phyloP scores from a whole-genome alignment of 208 protist genomes.

The Leptomonas seymouri region DNA sequence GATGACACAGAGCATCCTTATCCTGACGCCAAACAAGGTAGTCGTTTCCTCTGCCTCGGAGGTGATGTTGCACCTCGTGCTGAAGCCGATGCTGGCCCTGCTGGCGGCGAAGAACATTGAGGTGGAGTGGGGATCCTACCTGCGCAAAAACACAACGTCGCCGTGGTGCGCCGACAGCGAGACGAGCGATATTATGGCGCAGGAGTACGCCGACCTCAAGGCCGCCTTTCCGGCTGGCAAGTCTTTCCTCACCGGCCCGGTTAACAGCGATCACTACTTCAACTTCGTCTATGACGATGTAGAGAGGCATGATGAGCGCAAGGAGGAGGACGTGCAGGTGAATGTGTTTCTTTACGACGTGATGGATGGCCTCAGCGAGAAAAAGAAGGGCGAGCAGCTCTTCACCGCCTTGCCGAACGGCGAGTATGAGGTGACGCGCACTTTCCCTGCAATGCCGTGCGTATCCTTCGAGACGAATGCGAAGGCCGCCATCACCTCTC shows the following conservation, averaged over 20 bases:
- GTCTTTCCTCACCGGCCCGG: conserved; percentile 78
- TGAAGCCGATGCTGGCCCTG: conserved; percentile 51
- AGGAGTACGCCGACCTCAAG: conserved; percentile 89
- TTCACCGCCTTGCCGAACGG: conserved; percentile 36
- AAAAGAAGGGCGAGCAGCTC: conserved; percentile 33
- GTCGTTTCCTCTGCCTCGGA: conserved; percentile 51
- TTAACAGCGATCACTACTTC: conserved; percentile 90
- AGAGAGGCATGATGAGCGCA: conserved; percentile 26
- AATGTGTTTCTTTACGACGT: conserved; percentile 82
- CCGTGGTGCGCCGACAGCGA: conserved; percentile 60
- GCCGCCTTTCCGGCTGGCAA: conserved; percentile 72
- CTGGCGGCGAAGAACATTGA: conserved; percentile 29
- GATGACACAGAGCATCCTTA: conserved; percentile 52
- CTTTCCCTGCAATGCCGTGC: conserved; percentile 42
- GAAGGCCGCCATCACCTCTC: conserved; percentile 24
- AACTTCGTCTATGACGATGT: conserved; percentile 87
- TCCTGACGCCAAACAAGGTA: conserved; percentile 53
- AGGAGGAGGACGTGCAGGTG: conserved; percentile 74
- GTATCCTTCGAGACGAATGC: conserved; percentile 85
- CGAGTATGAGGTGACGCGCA: conserved; percentile 75
- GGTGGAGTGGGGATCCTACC: conserved; percentile 86
- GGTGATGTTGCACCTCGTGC: conserved; percentile 71
- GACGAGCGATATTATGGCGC: conserved; percentile 84
- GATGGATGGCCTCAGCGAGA: conserved; percentile 20
- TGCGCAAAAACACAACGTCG: conserved; percentile 79